Conservation (phyloP, 768 basidiomycete species). For the Russula dissimulans region DNA sequence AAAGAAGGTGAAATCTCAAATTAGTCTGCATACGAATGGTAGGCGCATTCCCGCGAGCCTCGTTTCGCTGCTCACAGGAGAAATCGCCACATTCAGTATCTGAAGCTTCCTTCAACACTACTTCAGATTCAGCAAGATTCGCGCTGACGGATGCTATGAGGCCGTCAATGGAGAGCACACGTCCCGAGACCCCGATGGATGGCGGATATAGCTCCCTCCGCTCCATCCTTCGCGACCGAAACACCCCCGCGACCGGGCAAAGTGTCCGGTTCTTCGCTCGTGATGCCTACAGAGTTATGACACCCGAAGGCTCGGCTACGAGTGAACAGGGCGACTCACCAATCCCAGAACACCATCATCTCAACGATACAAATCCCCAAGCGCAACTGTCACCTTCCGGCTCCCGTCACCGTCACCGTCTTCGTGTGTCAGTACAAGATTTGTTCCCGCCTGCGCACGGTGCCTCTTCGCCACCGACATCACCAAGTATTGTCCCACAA, state of each 20-base stretch:
- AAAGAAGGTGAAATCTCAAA: slow-evolving; percentile 19
- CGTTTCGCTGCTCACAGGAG: neutral
- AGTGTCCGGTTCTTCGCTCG: slow-evolving; percentile 72
- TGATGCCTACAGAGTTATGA: slow-evolving; percentile 56
- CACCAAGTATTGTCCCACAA: slow-evolving; percentile 14
- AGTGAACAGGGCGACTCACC: slow-evolving; percentile 26
- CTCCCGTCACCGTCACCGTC: slow-evolving; percentile 9
- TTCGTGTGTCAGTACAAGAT: slow-evolving; percentile 11
- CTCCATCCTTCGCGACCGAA: slow-evolving; percentile 62
- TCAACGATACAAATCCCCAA: slow-evolving; percentile 24
- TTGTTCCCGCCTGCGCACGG: slow-evolving; percentile 14
- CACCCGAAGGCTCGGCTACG: slow-evolving; percentile 50
- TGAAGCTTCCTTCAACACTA: slow-evolving; percentile 21
- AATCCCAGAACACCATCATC: slow-evolving; percentile 25
- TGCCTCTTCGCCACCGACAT: slow-evolving; percentile 18
- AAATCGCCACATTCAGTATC: neutral
- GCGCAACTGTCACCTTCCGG: slow-evolving; percentile 13
- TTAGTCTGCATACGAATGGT: slow-evolving; percentile 15
- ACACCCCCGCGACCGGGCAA: slow-evolving; percentile 69
- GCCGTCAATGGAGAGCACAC: slow-evolving; percentile 22
- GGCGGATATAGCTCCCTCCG: slow-evolving; percentile 45
- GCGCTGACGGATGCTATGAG: slow-evolving; percentile 23
- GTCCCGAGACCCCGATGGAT: slow-evolving; percentile 27
- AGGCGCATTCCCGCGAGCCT: neutral
- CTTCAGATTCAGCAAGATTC: slow-evolving; percentile 24